Percentiles rank a stretch among this genome's conserved stretches.
Conservation (phyloP, 805 yeast genomes). For the Jamesozyma rosinii region DNA sequence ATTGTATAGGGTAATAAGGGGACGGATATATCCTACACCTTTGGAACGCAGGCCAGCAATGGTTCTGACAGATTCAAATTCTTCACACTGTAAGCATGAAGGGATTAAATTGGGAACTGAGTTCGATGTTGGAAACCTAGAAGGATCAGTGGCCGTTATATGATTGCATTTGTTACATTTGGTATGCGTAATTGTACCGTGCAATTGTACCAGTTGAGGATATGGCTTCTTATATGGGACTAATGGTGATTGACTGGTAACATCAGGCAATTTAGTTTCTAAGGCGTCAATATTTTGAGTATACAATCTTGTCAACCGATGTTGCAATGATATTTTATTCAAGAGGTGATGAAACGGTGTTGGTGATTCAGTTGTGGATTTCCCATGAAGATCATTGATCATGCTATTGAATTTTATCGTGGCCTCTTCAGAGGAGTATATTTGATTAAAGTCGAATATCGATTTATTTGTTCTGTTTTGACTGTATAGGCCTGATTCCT, state of each 20-base stretch:
- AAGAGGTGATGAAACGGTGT: constrained; percentile 67
- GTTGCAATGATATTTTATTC: constrained; percentile 48
- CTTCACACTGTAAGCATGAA: constrained; percentile 57
- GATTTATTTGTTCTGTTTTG: constrained; percentile 47
- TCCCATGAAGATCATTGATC: constrained; percentile 50
- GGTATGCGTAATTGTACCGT: constrained; percentile 68
- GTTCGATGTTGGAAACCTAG: constrained; percentile 32
- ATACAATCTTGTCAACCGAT: constrained; percentile 61
- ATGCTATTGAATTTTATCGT: constrained; percentile 63
- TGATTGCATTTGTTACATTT: constrained; percentile 70
- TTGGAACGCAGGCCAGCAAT: constrained; percentile 58
- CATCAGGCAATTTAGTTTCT: constrained; percentile 47
- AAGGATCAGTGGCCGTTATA: constrained; percentile 44
- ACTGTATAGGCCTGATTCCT: constrained; percentile 63
- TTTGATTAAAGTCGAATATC: constrained; percentile 62
- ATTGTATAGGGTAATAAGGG: constrained; percentile 61
- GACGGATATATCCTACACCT: constrained; percentile 54
- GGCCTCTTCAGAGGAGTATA: constrained; percentile 55
- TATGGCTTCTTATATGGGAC: constrained; percentile 29
- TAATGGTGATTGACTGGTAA: constrained; percentile 45
- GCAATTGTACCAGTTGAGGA: constrained; percentile 68
- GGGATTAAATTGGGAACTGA: constrained; percentile 30
- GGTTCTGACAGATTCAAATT: constrained; percentile 44
- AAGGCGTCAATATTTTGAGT: constrained; percentile 85
- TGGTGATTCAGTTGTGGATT: constrained; percentile 50